Percentiles rank a stretch among this genome's conserved stretches.
Conservation (phyloP, 176 grass and related monocot species). For the Phoenix dactylifera region DNA sequence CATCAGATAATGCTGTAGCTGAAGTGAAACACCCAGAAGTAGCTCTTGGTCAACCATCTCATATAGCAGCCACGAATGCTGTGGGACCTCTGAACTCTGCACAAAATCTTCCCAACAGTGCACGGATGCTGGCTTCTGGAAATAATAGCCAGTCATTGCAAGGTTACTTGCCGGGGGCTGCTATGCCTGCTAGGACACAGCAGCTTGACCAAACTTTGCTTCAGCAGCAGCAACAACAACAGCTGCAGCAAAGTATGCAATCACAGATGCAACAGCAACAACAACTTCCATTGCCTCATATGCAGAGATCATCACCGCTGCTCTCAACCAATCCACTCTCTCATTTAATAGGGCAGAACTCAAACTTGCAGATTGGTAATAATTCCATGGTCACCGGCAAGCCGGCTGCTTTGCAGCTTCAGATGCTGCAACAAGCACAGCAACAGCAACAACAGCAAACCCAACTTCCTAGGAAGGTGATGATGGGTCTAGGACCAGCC, state of each 20-base stretch:
- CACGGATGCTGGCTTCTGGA: constrained; percentile 51
- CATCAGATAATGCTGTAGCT: constrained; percentile 39
- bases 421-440: constrained; percentile 53
- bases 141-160: constrained; percentile 54
- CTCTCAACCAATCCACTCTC: constrained; percentile 55
- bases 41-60: constrained; percentile 47
- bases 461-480: constrained; percentile 64
- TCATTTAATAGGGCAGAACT: constrained; percentile 54
- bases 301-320: constrained; percentile 60
- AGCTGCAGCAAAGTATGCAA: constrained; percentile 52
- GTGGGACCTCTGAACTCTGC: constrained; percentile 37
- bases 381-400: constrained; percentile 57
- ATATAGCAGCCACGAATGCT: constrained; percentile 32
- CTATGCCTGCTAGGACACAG: constrained; percentile 55
- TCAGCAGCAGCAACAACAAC: constrained; percentile 48
- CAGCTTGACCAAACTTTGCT: constrained; percentile 67
- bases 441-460: constrained; percentile 44
- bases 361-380: constrained; percentile 57
- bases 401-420: constrained; percentile 28
- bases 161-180: constrained; percentile 48
- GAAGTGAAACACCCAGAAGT: constrained; percentile 59
- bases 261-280: constrained; percentile 58
- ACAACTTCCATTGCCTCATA: constrained; percentile 54
- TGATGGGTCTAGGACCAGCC: constrained; percentile 60
- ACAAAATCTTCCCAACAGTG: constrained; percentile 48